Base-by-base conservation (phyloP, 1,139 yeast species). In the Pichia sp. region DNA sequence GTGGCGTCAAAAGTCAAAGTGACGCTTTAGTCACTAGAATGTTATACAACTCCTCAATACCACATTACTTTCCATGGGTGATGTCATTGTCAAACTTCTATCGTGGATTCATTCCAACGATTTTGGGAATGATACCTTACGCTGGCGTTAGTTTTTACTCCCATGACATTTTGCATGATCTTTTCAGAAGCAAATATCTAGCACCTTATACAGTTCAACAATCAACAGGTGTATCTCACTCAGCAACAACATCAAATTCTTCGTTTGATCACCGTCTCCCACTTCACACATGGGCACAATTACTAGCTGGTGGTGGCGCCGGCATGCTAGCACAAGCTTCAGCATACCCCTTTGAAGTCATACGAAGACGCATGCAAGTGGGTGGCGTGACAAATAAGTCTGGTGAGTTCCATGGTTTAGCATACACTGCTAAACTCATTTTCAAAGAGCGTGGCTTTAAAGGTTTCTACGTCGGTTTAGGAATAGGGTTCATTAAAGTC, bases 81-180 rank as follows among this genome's bases (percentile, higher is more conserved):
- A 62, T 67, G 27, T 59, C 70, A 7, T 43, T 74, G 12, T 64
- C 83, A 22, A 87, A 88, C 62, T 91, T 87, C 56, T 91, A 91
- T 60, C 69, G 96, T 42, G 99, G 99, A 3, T 91, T 88, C 61
- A 75, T 84, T 7, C 96, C 98, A 16, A 91, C 99, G 0, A 78
- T 91, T 27, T 56, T 87, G 28, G 99, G 99, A 13, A 88, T 91
- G 95, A 69, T 91, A 15, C 98, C 98, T 1, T 91, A 91, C 56
- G 98, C 99, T 2, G 99, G 99, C 10, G 96, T 88, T 2, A 84
- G 96, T 1, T 91, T 91, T 53, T 84, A 88, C 62, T 84, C 96
- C 4, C 97, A 91, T 58, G 99, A 91, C 60, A 59, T 78, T 40
- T 68, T 88, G 42, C 97, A 88, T 58, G 99, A 91, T 60, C 56